Conservation (phyloP, 2,329 filamentous ascomycete species). For the Penicillium nordicum region DNA sequence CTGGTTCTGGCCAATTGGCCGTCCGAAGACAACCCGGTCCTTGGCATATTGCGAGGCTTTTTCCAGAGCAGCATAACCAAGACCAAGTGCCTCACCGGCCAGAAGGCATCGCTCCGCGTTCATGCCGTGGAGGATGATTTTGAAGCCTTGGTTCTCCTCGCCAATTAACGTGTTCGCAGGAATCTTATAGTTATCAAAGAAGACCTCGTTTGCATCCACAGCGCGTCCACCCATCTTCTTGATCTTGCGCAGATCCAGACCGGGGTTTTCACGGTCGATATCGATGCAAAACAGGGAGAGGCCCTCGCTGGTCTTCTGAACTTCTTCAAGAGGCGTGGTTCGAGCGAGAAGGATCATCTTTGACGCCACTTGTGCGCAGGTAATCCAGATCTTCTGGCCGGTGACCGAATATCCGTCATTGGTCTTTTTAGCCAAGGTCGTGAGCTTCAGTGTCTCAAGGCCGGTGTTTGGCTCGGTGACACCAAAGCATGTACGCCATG, state of each 20-base stretch:
- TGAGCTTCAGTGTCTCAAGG: slow-evolving; percentile 70
- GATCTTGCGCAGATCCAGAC: slow-evolving; percentile 67
- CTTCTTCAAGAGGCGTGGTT: slow-evolving; percentile 66
- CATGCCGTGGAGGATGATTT: slow-evolving; percentile 74
- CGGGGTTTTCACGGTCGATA: slow-evolving; percentile 59
- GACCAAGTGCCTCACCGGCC: slow-evolving; percentile 73
- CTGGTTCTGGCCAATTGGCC: slow-evolving; percentile 59
- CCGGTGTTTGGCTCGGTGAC: slow-evolving; percentile 83
- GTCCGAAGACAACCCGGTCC: slow-evolving; percentile 60
- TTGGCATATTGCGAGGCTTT: slow-evolving; percentile 63
- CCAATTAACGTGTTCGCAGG: slow-evolving; percentile 65
- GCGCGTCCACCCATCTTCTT: slow-evolving; percentile 82
- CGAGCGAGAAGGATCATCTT: slow-evolving; percentile 82
- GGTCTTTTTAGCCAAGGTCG: slow-evolving; percentile 61
- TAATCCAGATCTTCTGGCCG: slow-evolving; percentile 88
- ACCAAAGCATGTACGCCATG: slow-evolving; percentile 72
- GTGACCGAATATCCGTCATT: slow-evolving; percentile 63
- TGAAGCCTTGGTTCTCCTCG: slow-evolving; percentile 71
- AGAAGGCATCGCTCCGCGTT: slow-evolving; percentile 73
- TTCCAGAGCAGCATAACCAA: slow-evolving; percentile 69
- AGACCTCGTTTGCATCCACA: slow-evolving; percentile 82
- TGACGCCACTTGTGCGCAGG: slow-evolving; percentile 73
- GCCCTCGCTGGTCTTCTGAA: slow-evolving; percentile 67
- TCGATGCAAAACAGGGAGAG: slow-evolving; percentile 79
- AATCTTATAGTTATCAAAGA: slow-evolving; percentile 75